Evolutionary conservation across 495 filamentous ascomycete genomes (phyloP), one percentile per base, ranked within the genome.

Genomic region (Emericellopsis terricola): DNA sequence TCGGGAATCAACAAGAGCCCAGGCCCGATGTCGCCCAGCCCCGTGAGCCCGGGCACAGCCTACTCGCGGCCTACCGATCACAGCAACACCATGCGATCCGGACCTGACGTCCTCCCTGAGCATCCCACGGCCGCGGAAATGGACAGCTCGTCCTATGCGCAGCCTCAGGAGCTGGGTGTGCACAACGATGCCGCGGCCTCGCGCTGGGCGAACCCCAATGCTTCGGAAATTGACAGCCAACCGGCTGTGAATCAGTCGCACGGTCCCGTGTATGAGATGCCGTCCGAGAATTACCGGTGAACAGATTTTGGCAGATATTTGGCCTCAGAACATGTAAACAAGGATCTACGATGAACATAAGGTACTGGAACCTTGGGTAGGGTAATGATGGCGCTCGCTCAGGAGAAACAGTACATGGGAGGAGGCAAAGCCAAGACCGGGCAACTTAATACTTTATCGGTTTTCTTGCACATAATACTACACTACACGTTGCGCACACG

Each of bases 251-350:
- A 14, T 29, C 29, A 21, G 15, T 20, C 24, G 26, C 14, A 19
- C 29, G 36, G 36, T 7, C 36, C 36, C 10, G 36, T 38, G 3
- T 38, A 38, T 15, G 36, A 38, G 30, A 38, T 38, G 36, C 36
- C 36, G 15, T 18, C 36, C 8, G 29, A 38, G 15, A 16, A 15
- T 10, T 38, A 38, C 36, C 36, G 23, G 10, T 38, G 23, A 18
- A 28, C 20, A 11, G 23, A 11, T 26, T 26, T 26, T 26, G 23
- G 23, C 23, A 11, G 23, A 26, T 26, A 11, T 26, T 26, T 6
- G 23, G 23, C 23, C n/a, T n/a, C n/a, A n/a, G n/a, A n/a, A n/a
- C n/a, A n/a, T n/a, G n/a, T n/a, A n/a, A n/a, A n/a, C n/a, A n/a
- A n/a, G n/a, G n/a, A n/a, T n/a, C n/a, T n/a, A n/a, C n/a, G n/a